A percentile compares a stretch with the other conserved stretches of the same genome.
Conservation (phyloP, 345 rosid genomes). For the Heritiera fomes region DNA sequence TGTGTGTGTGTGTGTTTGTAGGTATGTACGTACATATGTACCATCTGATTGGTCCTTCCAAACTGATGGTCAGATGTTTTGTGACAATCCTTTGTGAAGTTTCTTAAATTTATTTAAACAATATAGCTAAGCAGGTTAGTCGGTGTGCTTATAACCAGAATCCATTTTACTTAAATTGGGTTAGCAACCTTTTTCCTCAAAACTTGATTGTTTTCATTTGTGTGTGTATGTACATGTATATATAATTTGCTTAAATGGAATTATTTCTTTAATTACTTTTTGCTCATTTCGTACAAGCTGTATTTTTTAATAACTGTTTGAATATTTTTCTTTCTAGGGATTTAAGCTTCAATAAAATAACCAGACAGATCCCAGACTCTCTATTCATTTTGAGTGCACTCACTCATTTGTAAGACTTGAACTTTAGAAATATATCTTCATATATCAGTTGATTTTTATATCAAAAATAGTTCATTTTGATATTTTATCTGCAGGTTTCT, state of each 20-base stretch:
- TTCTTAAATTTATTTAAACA: neutral
- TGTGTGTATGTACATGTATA: neutral
- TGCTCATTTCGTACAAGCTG: neutral
- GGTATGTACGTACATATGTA: neutral
- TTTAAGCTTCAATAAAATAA: conserved; percentile 59
- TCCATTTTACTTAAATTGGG: neutral
- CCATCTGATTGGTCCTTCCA: neutral
- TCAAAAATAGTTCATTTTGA: conserved; percentile 1
- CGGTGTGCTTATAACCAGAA: neutral
- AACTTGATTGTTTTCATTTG: neutral
- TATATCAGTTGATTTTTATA: neutral
- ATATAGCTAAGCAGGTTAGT: neutral
- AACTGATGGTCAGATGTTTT: conserved; percentile 5
- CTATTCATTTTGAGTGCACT: conserved; percentile 46
- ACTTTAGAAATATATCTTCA: neutral
- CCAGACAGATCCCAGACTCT: conserved; percentile 41
- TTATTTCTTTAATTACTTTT: neutral
- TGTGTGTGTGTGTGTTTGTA: neutral
- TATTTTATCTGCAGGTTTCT: conserved; percentile 54
- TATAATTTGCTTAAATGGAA: neutral
- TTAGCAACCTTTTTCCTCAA: neutral
- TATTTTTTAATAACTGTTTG: neutral
- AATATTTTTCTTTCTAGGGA: conserved; percentile 40
- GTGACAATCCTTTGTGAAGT: neutral
- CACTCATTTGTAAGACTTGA: conserved; percentile 50